Conservation (phyloP, 371 early-diverging fungal genomes). For the Mortierella sp. region DNA sequence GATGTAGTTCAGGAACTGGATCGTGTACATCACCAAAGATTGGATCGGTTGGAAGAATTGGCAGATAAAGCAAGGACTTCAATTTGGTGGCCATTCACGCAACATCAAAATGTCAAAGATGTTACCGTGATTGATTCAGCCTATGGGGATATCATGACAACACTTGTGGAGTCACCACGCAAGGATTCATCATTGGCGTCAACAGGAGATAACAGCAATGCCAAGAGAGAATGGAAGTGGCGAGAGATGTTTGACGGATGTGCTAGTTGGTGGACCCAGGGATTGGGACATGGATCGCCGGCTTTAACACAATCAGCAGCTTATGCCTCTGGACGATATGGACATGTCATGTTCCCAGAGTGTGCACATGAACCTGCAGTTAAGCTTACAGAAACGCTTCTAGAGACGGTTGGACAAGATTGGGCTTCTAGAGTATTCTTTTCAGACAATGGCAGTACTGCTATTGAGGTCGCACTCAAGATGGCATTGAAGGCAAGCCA, state of each 20-base stretch:
- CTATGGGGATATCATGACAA: conserved; percentile 73
- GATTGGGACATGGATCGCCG: conserved; percentile 81
- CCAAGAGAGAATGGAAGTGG: conserved; percentile 31
- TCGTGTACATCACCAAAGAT: conserved; percentile 61
- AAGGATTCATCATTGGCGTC: conserved; percentile 11
- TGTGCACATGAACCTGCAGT: conserved; percentile 80
- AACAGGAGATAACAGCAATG: neutral
- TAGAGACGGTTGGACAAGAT: conserved; percentile 68
- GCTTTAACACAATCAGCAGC: conserved; percentile 73
- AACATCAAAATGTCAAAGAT: conserved; percentile 73
- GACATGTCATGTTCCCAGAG: conserved; percentile 90
- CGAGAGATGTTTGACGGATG: conserved; percentile 80
- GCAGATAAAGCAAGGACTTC: conserved; percentile 64
- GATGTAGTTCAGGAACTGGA: conserved; percentile 67
- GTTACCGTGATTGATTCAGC: conserved; percentile 87
- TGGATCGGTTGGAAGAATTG: conserved; percentile 73
- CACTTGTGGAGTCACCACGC: conserved; percentile 51
- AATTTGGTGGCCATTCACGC: conserved; percentile 92
- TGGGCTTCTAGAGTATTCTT: conserved; percentile 86
- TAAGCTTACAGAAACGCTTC: conserved; percentile 70
- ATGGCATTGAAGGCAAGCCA: conserved; percentile 74
- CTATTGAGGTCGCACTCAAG: conserved; percentile 87
- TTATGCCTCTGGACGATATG: conserved; percentile 82
- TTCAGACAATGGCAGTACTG: conserved; percentile 86
- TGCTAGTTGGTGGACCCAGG: conserved; percentile 92